phyloP scores from a whole-genome alignment of 2,329 filamentous ascomycete species.

The Neonectria punicea region DNA sequence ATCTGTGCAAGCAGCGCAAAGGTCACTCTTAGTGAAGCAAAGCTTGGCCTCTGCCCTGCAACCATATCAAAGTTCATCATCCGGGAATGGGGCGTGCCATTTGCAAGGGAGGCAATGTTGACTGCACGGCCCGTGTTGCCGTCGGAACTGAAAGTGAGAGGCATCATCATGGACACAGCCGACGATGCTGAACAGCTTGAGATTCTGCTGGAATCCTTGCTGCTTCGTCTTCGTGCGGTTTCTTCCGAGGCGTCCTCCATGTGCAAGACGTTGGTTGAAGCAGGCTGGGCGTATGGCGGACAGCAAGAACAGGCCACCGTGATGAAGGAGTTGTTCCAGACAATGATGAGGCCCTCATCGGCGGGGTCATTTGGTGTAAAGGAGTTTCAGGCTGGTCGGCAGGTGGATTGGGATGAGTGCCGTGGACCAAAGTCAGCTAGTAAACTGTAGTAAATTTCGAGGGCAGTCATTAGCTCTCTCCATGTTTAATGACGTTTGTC shows the following conservation, averaged over 20 bases:
- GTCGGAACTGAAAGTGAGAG: conserved; percentile 36
- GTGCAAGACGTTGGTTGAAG: conserved; percentile 48
- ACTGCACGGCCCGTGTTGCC: conserved; percentile 45
- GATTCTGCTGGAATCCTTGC: conserved; percentile 36
- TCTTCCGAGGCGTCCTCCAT: conserved; percentile 46
- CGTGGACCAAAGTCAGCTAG: neutral
- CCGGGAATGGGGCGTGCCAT: conserved; percentile 51
- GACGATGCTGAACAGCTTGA: conserved; percentile 2
- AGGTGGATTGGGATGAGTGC: conserved; percentile 33
- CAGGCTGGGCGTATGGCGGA: conserved; percentile 38
- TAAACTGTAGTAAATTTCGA: conserved; percentile 9
- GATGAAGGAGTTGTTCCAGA: conserved; percentile 28
- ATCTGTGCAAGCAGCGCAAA: conserved; percentile 31
- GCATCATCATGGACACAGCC: conserved; percentile 34
- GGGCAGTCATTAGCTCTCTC: neutral
- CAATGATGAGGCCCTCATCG: conserved; percentile 32
- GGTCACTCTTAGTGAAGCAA: conserved; percentile 53
- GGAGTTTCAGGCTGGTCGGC: conserved; percentile 32
- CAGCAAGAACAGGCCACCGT: conserved; percentile 10
- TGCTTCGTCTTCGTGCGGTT: conserved; percentile 36
- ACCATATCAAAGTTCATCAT: conserved; percentile 53
- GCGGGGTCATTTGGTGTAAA: conserved; percentile 25
- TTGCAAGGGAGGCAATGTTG: conserved; percentile 52
- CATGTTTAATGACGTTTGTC: neutral
- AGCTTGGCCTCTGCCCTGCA: conserved; percentile 51